Evolutionary conservation across 2,329 filamentous ascomycete genomes (phyloP), one percentile per base, ranked within the genome.

Genomic region (Pseudogymnoascus pannorum): DNA sequence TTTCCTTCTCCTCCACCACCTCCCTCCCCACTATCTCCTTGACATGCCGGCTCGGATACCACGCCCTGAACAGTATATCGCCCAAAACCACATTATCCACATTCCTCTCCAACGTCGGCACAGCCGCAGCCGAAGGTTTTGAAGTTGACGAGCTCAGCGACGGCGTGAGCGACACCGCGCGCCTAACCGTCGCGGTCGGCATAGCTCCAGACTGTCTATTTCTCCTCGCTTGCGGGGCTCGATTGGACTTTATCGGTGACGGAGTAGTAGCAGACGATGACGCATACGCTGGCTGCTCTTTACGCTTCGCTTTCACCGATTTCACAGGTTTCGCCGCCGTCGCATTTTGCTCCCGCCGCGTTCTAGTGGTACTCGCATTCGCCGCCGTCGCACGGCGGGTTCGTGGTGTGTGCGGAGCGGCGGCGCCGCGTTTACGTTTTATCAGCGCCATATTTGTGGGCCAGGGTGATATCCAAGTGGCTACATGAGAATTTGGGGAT

Each of bases 21-120:
- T 67, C 67, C 73, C 84, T 81, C 11, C 82, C 83, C 4, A 87
- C 74, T 6, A 86, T 77, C 61, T 87, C 92, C 78, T 83, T 96
- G 76, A 79, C 80, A 73, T 97, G 96, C 74, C 92, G 94, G 14
- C 91, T 95, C 6, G 92, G 91, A 73, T 94, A 97, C 92, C 92
- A 96, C 2, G 92, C 89, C 68, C 87, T 86, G 76, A 97, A 95
- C 68, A 87, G 85, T 31, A 94, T 80, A 68, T 92, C 85, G 4
- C 92, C 93, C 64, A 97, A 80, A 60, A 96, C 87, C 59, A 97
- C 90, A 72, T 91, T 89, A 71, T 91, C 85, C 66, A 97, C 88
- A 72, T 95, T 96, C 62, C 89, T 88, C 67, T 88, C 86, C 8
- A 64, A 57, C 14, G 42, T 59, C 60, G 51, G 60, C 36, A 29